Evolutionary conservation across 2,329 filamentous ascomycete species (phyloP).

Genomic region (Knufia petricola): DNA sequence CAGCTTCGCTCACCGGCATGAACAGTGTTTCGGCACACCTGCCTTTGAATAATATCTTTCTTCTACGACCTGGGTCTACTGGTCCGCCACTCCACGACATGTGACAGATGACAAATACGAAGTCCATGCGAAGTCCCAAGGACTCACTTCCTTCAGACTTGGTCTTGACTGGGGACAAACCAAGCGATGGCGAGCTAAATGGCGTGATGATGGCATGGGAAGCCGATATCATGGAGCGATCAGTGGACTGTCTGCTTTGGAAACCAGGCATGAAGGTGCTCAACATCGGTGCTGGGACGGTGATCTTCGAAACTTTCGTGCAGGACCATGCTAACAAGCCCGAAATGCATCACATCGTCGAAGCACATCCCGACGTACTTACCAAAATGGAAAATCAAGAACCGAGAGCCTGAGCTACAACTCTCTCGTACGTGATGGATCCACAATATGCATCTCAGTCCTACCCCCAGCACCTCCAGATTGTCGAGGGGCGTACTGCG

Average conservation of each 20-base stretch:
- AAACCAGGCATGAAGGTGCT: conserved; percentile 58
- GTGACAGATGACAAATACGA: no score
- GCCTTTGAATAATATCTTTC: no score
- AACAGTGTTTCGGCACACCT: no score
- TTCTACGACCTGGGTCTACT: no score
- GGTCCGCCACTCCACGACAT: no score
- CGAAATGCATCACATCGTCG: conserved; percentile 68
- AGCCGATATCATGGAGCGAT: conserved; percentile 71
- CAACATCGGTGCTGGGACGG: conserved; percentile 87
- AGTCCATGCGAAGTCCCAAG: no score
- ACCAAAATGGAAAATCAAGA: conserved; percentile 55
- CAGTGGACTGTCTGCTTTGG: conserved; percentile 58
- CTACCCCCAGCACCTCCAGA: no score
- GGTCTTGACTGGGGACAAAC: conserved; percentile 54
- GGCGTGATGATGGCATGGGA: conserved; percentile 96
- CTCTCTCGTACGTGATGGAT: no score
- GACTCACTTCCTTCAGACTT: conserved; percentile 57
- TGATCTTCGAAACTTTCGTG: conserved; percentile 73
- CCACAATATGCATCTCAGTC: no score
- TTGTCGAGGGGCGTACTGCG: no score
- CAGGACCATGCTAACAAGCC: conserved; percentile 50
- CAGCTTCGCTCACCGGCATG: no score
- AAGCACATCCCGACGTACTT: conserved; percentile 72
- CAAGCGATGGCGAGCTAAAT: conserved; percentile 62
- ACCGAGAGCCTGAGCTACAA: no score